Conservation (phyloP, 306 rosid genomes). For the Cucumis melo region DNA sequence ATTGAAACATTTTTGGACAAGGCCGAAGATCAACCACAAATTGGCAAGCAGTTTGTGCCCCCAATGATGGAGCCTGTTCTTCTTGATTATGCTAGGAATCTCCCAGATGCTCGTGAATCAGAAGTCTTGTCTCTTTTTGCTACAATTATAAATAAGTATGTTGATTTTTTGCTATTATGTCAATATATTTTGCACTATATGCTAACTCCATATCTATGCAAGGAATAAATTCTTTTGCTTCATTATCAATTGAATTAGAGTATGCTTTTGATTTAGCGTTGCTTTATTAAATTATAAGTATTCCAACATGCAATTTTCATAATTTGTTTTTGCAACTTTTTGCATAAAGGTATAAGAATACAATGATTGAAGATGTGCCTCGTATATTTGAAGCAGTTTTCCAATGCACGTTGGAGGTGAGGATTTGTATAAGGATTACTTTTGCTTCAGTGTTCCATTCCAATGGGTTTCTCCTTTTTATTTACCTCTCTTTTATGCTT, state of each 20-base stretch:
- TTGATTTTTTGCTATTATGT: slow-evolving; percentile 1
- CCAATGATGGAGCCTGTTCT: slow-evolving; percentile 99
- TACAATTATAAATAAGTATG: slow-evolving; percentile 83
- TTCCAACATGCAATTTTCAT: not conserved
- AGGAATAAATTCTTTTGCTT: not conserved
- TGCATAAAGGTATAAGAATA: slow-evolving; percentile 55
- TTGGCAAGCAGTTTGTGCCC: slow-evolving; percentile 95
- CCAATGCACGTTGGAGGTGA: slow-evolving; percentile 96
- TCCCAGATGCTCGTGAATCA: slow-evolving; percentile 97
- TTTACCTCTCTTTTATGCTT: not conserved
- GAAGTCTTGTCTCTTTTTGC: slow-evolving; percentile 98
- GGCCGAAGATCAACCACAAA: slow-evolving; percentile 97
- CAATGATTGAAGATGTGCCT: slow-evolving; percentile 91
- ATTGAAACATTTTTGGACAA: slow-evolving; percentile 96
- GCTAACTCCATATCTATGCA: not conserved
- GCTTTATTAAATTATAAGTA: not conserved
- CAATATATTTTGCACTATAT: not conserved
- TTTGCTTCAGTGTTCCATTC: not conserved
- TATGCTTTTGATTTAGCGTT: not conserved
- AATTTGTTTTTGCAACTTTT: not conserved
- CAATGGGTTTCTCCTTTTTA: not conserved
- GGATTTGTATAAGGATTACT: not conserved
- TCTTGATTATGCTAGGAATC: slow-evolving; percentile 90
- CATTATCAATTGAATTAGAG: not conserved
- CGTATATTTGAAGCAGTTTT: slow-evolving; percentile 97